Conservation (phyloP, 108 stramenopile genomes). For the Cyclostephanos tholiformis region DNA sequence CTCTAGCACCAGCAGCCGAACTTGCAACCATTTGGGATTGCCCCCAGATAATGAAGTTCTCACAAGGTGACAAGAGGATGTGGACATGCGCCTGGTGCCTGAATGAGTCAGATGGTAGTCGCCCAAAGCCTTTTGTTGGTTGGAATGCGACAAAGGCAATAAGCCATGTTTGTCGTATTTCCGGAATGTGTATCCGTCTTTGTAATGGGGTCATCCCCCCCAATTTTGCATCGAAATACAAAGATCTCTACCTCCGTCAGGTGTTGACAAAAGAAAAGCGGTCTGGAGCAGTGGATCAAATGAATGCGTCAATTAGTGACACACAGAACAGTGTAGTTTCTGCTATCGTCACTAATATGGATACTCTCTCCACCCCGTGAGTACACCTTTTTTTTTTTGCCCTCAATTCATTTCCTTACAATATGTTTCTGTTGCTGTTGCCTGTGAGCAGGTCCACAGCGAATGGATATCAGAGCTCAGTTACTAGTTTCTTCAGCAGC, state of each 20-base stretch:
- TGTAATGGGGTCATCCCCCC: background rate
- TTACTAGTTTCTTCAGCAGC: too few relatives aligned
- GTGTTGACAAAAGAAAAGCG: constrained; percentile 1
- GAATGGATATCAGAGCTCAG: too few relatives aligned
- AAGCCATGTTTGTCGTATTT: constrained; percentile 2
- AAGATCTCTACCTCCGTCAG: constrained; percentile 7
- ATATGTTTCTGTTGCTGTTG: too few relatives aligned
- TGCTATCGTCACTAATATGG: too few relatives aligned
- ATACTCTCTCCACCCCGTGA: too few relatives aligned
- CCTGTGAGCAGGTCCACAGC: too few relatives aligned
- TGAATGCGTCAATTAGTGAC: too few relatives aligned
- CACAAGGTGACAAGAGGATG: constrained; percentile 3
- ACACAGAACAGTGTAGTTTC: too few relatives aligned
- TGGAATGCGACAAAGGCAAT: background rate
- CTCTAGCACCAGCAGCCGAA: background rate
- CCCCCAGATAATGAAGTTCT: background rate
- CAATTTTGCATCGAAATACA: background rate
- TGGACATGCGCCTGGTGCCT: constrained; percentile 6
- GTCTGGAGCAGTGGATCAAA: background rate
- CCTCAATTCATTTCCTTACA: too few relatives aligned
- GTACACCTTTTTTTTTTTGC: too few relatives aligned
- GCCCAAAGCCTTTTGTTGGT: constrained; percentile 7
- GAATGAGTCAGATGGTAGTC: constrained; percentile 4
- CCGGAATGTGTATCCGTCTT: constrained; percentile 6
- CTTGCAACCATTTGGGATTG: constrained; percentile 8